Percentiles rank a stretch among this genome's conserved stretches.
These are phyloP conservation scores for Starmerella bombicola DNA, from an alignment of 805 yeast species.

Conservation along the genomic window DNA sequence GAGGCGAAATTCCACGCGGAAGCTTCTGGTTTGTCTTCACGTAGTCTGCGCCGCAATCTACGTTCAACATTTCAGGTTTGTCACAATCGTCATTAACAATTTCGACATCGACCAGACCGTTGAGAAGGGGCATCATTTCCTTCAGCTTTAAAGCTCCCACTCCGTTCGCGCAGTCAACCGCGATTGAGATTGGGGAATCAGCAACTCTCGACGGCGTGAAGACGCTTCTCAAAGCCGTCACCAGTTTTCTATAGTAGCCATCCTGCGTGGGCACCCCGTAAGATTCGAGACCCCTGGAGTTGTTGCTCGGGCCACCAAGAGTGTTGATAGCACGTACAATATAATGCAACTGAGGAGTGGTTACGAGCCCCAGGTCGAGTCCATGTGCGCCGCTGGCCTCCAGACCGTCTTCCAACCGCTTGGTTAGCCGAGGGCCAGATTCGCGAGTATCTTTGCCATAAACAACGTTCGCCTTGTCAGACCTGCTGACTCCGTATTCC, in stretches of 20 bases:
- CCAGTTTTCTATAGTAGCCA: conserved; percentile 59
- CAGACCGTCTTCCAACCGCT: conserved; percentile 51
- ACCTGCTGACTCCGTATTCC: conserved; percentile 37
- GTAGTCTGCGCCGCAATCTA: conserved; percentile 85
- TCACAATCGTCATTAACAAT: conserved; percentile 42
- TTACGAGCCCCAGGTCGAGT: conserved; percentile 53
- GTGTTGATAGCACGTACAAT: conserved; percentile 66
- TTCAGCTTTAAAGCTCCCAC: conserved; percentile 73
- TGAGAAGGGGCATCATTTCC: conserved; percentile 37
- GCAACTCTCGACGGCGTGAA: conserved; percentile 21
- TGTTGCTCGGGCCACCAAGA: conserved; percentile 17
- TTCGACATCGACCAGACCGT: conserved; percentile 32
- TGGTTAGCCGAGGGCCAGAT: conserved; percentile 56
- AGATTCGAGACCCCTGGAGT: conserved; percentile 26
- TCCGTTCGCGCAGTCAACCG: conserved; percentile 93
- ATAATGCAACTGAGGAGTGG: conserved; percentile 93
- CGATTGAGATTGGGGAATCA: conserved; percentile 33
- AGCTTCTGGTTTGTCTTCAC: conserved; percentile 79
- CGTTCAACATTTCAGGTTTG: conserved; percentile 51
- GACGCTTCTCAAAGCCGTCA: conserved; percentile 37
- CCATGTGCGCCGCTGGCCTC: conserved; percentile 36
- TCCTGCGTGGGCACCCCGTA: conserved; percentile 52
- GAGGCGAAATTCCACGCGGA: conserved; percentile 48
- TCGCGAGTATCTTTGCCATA: conserved; percentile 84
- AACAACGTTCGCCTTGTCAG: conserved; percentile 37